phyloP scores from a whole-genome alignment of 2,329 filamentous ascomycete genomes.

The Teratosphaeria destructans region DNA sequence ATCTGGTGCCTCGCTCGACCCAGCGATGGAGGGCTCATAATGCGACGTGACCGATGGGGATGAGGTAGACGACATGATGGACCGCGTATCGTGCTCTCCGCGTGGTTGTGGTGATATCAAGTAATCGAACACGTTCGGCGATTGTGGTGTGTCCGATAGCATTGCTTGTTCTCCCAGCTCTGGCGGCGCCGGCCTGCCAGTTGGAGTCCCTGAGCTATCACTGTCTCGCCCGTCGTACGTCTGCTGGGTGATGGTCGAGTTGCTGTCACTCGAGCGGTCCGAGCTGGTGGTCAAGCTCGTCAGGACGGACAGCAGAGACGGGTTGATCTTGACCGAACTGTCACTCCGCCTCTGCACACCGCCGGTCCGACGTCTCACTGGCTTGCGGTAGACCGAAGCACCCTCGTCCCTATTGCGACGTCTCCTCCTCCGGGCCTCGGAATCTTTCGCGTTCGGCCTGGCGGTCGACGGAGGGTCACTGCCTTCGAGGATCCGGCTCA shows the following conservation, averaged over 20 bases:
- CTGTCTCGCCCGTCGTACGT: constrained; percentile 27
- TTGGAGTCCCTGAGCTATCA: constrained; percentile 6
- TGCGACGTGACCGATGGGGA: constrained; percentile 16
- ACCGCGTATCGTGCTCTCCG: constrained; percentile 13
- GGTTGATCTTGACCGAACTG: constrained; percentile 24
- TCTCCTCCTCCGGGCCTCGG: constrained; percentile 7
- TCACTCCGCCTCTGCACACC: constrained; percentile 25
- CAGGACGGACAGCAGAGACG: constrained; percentile 33
- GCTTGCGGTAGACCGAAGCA: constrained; percentile 14
- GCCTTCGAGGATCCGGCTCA: constrained; percentile 31
- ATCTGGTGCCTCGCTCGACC: constrained; percentile 20
- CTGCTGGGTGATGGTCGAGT: constrained; percentile 35
- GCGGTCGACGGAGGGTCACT: constrained; percentile 18
- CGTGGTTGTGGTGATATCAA: constrained; percentile 12
- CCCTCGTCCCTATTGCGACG: constrained; percentile 11
- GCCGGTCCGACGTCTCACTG: constrained; percentile 24
- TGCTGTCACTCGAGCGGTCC: constrained; percentile 34
- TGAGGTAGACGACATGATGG: constrained; percentile 14
- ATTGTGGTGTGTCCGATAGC: constrained; percentile 5
- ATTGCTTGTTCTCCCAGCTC: constrained; percentile 7
- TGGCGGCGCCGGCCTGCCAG: constrained; percentile 4
- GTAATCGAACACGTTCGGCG: constrained; percentile 21
- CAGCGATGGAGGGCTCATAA: constrained; percentile 22
- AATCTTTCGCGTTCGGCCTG: constrained; percentile 8
- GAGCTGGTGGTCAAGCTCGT: constrained; percentile 33